Base-by-base conservation (phyloP, 2,329 filamentous ascomycete genomes). In the Fusarium sp. region DNA sequence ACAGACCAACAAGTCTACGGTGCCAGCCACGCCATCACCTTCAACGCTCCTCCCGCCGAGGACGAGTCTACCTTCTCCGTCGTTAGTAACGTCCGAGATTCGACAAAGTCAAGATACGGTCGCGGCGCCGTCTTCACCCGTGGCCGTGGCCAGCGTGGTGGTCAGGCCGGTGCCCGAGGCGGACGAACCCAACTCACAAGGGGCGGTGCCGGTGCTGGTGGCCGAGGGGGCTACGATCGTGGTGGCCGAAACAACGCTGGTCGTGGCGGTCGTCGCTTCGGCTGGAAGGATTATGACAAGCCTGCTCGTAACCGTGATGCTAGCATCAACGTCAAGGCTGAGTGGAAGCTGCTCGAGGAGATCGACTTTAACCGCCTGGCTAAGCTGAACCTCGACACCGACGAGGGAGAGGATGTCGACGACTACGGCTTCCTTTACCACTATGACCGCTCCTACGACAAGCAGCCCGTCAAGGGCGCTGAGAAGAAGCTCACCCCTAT, bases 261-360 rank as follows among this genome's bases (percentile, higher is more conserved):
- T 44, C 84, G 91, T 69, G 89, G 92, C 63, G 92, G 93, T 50
- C 91, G 96, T 71, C 89, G 96, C 73, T 97, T 97, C 76, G 96
- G 96, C 78, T 98, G 96, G 95, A 97, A 96, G 83, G 96, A 99
- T 79, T 97, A 94, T 78, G 96, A 99, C 84, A 98, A 98, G 89
- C 96, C 96, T 63, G 89, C 95, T 79, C 91, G 96, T 76, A 97
- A 97, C 82, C 92, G 96, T 63, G 96, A 99, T 83, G 92, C 95
- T 12, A 97, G 94, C 34, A 93, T 99, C 77, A 95, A 95, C 83
- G 94, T 98, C 81, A 96, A 96, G 82, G 88, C 94, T 21, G 94
- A 97, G 79, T 99, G 96, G 96, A 87, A 89, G 76, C 88, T 99
- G 83, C 85, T 97, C 75, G 96, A 99, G 83, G 96, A 99, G 86